Evolutionary conservation across 345 rosid species (phyloP).

Genomic region (Eucalyptus viminalis): DNA sequence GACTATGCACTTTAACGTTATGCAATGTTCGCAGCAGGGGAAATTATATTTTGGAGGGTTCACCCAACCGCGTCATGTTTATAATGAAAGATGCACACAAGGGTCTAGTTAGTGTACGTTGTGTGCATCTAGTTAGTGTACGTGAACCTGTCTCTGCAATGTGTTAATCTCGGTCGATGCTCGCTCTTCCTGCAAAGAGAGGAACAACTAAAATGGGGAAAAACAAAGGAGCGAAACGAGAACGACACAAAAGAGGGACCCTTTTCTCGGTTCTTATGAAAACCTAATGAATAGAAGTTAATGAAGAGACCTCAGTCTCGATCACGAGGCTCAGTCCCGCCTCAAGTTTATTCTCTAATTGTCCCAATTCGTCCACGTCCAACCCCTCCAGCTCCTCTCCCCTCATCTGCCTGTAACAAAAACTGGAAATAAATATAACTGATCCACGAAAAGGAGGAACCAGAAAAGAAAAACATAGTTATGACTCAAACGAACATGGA

Average conservation of each 20-base stretch:
- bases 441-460: not conserved
- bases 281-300: not conserved
- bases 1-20: not conserved
- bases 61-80: not conserved
- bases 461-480: not conserved
- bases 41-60: not conserved
- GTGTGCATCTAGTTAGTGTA: not conserved
- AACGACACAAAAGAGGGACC: not conserved
- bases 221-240: not conserved
- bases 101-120: not conserved
- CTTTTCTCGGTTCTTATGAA: not conserved
- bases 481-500: not conserved
- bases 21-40: not conserved
- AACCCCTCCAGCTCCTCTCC: constrained; percentile 12
- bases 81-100: not conserved
- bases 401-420: constrained; percentile 1
- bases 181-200: not conserved
- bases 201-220: not conserved
- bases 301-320: not conserved
- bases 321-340: not conserved
- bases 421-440: not conserved
- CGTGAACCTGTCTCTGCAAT: not conserved
- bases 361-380: constrained; percentile 2
- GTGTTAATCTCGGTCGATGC: not conserved
- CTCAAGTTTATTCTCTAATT: not conserved